These are phyloP conservation scores for Takakia lepidozioides DNA, from an alignment of 225 moss, liverwort and hornwort genomes.

Conservation along the genomic window DNA sequence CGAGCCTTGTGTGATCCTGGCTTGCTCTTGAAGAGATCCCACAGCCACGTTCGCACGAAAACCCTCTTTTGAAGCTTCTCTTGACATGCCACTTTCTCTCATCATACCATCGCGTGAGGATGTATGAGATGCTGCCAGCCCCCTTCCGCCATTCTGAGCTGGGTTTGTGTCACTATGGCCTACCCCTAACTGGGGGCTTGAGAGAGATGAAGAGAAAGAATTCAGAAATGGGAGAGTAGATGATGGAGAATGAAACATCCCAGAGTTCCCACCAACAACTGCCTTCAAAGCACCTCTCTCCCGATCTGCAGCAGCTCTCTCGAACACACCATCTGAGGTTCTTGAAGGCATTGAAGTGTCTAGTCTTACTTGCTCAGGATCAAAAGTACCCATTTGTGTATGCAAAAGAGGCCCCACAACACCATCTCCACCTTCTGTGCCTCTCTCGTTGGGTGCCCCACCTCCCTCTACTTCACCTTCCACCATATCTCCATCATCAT, in stretches of 20 bases:
- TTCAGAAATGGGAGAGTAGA: slow-evolving; percentile 56
- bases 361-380: slow-evolving; percentile 31
- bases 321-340: slow-evolving; percentile 42
- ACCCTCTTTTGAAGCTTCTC: slow-evolving; percentile 53
- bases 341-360: slow-evolving; percentile 34
- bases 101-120: slow-evolving; percentile 15
- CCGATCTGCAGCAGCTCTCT: slow-evolving; percentile 42
- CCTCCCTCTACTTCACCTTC: slow-evolving; percentile 34
- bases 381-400: slow-evolving; percentile 41
- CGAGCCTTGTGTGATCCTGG: slow-evolving; percentile 34
- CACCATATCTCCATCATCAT: slow-evolving; percentile 18
- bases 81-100: slow-evolving; percentile 53
- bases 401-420: slow-evolving; percentile 36
- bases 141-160: slow-evolving; percentile 57
- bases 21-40: slow-evolving; percentile 53
- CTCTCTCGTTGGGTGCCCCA: slow-evolving; percentile 32
- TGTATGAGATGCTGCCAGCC: slow-evolving; percentile 40
- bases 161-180: slow-evolving; percentile 31
- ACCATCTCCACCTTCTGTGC: slow-evolving; percentile 19
- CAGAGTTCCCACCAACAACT: slow-evolving; percentile 35
- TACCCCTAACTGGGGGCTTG: slow-evolving; percentile 31
- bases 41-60: slow-evolving; percentile 48
- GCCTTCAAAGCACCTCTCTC: slow-evolving; percentile 61
- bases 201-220: slow-evolving; percentile 51
- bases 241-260: slow-evolving; percentile 58